A percentile compares a stretch with the other conserved stretches of the same genome.
phyloP scores from a whole-genome alignment of 2,329 filamentous ascomycete species.

The Lasiodiplodia citricola region DNA sequence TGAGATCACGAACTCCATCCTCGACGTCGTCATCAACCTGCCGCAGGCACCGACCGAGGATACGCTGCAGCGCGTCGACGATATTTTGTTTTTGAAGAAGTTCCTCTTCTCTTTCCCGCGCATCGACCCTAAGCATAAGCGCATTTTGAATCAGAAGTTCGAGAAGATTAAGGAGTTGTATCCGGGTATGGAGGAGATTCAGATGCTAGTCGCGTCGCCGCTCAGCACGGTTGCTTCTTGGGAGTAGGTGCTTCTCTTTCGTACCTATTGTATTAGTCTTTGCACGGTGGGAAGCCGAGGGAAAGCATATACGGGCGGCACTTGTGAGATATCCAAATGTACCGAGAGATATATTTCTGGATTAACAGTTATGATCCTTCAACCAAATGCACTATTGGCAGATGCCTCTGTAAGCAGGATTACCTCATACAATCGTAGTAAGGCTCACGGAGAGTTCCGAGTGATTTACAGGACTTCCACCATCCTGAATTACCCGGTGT shows the following conservation, averaged over 20 bases:
- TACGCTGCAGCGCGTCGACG: slow-evolving; percentile 56
- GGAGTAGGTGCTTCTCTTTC: neutral
- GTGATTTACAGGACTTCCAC: too few species aligned
- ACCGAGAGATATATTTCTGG: too few species aligned
- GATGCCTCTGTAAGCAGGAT: too few species aligned
- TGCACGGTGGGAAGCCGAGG: too few species aligned
- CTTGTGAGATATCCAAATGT: too few species aligned
- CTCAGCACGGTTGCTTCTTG: slow-evolving; percentile 14
- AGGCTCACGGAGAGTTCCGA: too few species aligned
- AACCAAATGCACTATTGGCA: too few species aligned
- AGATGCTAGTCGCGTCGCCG: slow-evolving; percentile 15
- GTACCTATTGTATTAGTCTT: too few species aligned
- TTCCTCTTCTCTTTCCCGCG: slow-evolving; percentile 58
- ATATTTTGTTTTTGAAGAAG: slow-evolving; percentile 59
- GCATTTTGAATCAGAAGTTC: slow-evolving; percentile 51
- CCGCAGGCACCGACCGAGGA: slow-evolving; percentile 54
- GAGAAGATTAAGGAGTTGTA: slow-evolving; percentile 44
- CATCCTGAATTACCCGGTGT: too few species aligned
- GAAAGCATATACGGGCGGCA: too few species aligned
- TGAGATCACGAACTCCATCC: slow-evolving; percentile 65
- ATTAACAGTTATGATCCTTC: too few species aligned
- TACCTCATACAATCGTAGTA: too few species aligned
- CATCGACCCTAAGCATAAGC: slow-evolving; percentile 53
- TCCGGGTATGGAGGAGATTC: slow-evolving; percentile 35
- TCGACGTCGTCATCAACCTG: slow-evolving; percentile 61